Base-by-base conservation (phyloP, 148 eudicot species). In the Beta vulgaris region DNA sequence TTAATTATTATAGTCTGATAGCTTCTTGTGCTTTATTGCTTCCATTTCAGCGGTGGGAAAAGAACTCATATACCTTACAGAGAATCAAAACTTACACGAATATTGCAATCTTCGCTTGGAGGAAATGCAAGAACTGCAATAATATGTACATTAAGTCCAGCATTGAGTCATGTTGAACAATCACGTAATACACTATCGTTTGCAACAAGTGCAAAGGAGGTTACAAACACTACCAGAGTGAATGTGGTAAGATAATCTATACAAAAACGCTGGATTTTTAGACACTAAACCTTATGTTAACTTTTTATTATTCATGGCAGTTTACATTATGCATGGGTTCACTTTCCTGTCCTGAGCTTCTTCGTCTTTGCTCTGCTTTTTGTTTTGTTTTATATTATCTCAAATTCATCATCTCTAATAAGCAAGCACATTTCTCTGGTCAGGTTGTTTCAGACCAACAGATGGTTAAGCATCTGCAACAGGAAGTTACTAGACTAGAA, bases 121-220 rank as follows among this genome's bases (percentile, higher is more conserved):
- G 99, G 99, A 79, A 92, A 96, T 79, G 96, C 99, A 62, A 83
- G 98, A 25, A 96, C 99, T 51, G 99, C 99, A 58, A 96, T 96
- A n/a, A 87, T 96, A 58, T 96, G 99, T 82, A 96, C 99, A 21
- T 78, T 96, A 79, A 96, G 99, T 82, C 97, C 99, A 65, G 99
- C 99, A 77, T 66, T 96, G 73, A 96, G 97, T 78, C 98, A 92
- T 83, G 86, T 89, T 72, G 99, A 96, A 36, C 99, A 96, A 83
- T 92, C 99, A 65, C 86, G 98, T 51, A 89, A 92, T 77, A 92
- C 99, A n/a, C 86, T 96, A 66, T 76, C 79, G 57, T 96, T 96
- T 87, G 99, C 99, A 74, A 89, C 88, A 35, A 96, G 87, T 76
- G 99, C 99, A 69, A 96, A 92, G 86, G 99, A 96, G 79, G 99